phyloP scores from a whole-genome alignment of 2,329 filamentous ascomycete genomes.

The Truncatella angustata region DNA sequence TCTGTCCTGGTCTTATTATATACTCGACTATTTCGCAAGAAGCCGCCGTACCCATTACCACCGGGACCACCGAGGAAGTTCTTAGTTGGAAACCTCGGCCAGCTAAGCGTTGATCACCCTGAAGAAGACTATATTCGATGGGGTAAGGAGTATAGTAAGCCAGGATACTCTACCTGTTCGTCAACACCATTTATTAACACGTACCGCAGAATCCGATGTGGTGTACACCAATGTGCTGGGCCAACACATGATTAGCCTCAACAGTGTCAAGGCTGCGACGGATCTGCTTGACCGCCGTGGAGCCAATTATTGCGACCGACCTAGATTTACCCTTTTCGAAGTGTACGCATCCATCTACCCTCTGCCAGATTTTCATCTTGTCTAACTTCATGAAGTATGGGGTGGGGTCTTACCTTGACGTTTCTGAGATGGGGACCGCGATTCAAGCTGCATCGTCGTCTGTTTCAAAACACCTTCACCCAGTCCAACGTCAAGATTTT shows the following conservation, averaged over 20 bases:
- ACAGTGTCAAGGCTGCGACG: slow-evolving; percentile 33
- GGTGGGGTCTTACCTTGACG: slow-evolving; percentile 24
- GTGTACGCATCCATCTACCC: slow-evolving; percentile 11
- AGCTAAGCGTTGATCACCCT: slow-evolving; percentile 27
- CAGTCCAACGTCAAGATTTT: slow-evolving; percentile 31
- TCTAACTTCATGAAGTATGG: slow-evolving; percentile 15
- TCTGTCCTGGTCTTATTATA: slow-evolving; percentile 12
- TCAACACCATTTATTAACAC: slow-evolving; percentile 20
- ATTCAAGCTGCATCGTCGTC: slow-evolving; percentile 38
- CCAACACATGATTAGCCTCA: slow-evolving; percentile 35
- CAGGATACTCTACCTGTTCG: too few species aligned
- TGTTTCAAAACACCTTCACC: slow-evolving; percentile 39
- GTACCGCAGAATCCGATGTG: slow-evolving; percentile 27
- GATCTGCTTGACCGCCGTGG: slow-evolving; percentile 39
- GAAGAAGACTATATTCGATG: slow-evolving; percentile 29
- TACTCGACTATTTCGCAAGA: slow-evolving; percentile 8
- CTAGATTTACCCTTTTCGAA: slow-evolving; percentile 34
- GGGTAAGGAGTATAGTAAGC: slow-evolving; percentile 29
- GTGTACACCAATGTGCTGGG: slow-evolving; percentile 34
- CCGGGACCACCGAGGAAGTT: slow-evolving; percentile 27
- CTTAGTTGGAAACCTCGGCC: slow-evolving; percentile 28
- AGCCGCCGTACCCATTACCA: slow-evolving; percentile 21
- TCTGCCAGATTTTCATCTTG: background rate
- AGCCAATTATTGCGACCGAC: slow-evolving; percentile 37
- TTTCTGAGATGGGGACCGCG: slow-evolving; percentile 32